phyloP scores from a whole-genome alignment of 2,329 filamentous ascomycete species.

The Colletotrichum eremochloae region DNA sequence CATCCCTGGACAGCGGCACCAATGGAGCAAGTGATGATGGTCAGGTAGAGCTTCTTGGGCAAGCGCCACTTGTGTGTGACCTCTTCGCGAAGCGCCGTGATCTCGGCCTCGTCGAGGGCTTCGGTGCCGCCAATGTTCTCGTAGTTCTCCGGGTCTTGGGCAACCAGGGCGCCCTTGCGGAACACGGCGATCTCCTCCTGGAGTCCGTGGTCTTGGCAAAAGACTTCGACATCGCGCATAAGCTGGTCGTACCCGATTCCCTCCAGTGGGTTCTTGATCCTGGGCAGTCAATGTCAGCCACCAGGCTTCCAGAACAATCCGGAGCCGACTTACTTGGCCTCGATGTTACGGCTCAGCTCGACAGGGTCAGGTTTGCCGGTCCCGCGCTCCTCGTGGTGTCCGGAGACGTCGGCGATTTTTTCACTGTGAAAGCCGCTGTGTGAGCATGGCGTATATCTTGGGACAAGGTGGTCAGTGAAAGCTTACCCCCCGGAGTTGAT shows the following conservation, averaged over 20 bases:
- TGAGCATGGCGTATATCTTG: background rate
- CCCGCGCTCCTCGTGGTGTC: constrained; percentile 47
- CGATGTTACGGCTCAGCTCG: constrained; percentile 56
- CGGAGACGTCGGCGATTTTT: constrained; percentile 47
- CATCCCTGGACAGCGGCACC: constrained; percentile 79
- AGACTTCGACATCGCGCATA: constrained; percentile 72
- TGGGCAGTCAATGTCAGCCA: constrained; percentile 41
- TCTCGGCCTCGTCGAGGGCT: constrained; percentile 71
- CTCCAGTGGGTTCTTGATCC: constrained; percentile 62
- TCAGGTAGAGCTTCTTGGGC: constrained; percentile 73
- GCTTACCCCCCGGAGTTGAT: constrained; percentile 23
- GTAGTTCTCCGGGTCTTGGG: constrained; percentile 75
- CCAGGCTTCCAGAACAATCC: background rate
- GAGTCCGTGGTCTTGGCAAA: constrained; percentile 71
- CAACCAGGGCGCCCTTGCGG: constrained; percentile 79
- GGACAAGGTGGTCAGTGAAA: background rate
- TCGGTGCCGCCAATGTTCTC: constrained; percentile 70
- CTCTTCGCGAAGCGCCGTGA: constrained; percentile 71
- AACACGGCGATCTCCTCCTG: constrained; percentile 70
- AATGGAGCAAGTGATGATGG: constrained; percentile 76
- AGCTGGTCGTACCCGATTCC: constrained; percentile 65
- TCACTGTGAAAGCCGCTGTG: constrained; percentile 34
- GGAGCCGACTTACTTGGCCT: constrained; percentile 56
- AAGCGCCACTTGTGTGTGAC: constrained; percentile 77
- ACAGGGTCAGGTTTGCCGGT: constrained; percentile 40